A percentile compares a stretch with the other conserved stretches of the same genome.
Evolutionary conservation across 192 early-diverging fungal genomes (phyloP).

Genomic region (Gigaspora rosea): DNA sequence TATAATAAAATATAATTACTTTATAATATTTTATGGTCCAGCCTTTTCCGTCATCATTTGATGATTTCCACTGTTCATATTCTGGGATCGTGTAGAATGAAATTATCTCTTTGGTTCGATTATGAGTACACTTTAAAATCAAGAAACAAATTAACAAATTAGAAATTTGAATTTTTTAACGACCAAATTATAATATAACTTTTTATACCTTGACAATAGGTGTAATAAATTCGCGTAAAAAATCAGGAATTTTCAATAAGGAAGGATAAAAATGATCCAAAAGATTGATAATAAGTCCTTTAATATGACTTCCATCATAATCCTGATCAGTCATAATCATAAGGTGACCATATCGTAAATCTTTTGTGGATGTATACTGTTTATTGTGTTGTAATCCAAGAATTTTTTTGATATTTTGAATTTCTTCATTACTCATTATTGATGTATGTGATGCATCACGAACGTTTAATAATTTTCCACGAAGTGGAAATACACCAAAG

Average conservation of each 20-base stretch:
- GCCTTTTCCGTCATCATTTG: too few relatives aligned
- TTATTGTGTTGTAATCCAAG: conserved; percentile 88
- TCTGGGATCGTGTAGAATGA: too few relatives aligned
- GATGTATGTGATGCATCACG: conserved; percentile 75
- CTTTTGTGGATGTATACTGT: conserved; percentile 68
- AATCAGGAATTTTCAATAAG: conserved; percentile 86
- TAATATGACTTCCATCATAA: conserved; percentile 96
- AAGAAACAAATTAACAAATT: not conserved
- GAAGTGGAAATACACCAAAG: conserved; percentile 94
- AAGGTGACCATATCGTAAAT: conserved; percentile 90
- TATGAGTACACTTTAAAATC: not conserved
- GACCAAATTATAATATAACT: not conserved
- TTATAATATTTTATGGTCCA: too few relatives aligned
- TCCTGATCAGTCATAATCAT: conserved; percentile 99
- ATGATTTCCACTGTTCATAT: too few relatives aligned
- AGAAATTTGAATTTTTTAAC: not conserved
- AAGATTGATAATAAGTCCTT: conserved; percentile 95
- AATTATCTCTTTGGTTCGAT: too few relatives aligned
- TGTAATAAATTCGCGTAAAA: conserved; percentile 95
- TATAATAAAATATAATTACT: too few relatives aligned
- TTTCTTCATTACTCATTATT: conserved; percentile 84
- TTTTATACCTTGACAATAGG: conserved; percentile 96
- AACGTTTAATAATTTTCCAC: conserved; percentile 97
- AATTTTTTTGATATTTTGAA: conserved; percentile 87
- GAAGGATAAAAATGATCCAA: conserved; percentile 93